Evolutionary conservation across 139 green algal species (phyloP).

Genomic region (Axilococcus clingmanii): DNA sequence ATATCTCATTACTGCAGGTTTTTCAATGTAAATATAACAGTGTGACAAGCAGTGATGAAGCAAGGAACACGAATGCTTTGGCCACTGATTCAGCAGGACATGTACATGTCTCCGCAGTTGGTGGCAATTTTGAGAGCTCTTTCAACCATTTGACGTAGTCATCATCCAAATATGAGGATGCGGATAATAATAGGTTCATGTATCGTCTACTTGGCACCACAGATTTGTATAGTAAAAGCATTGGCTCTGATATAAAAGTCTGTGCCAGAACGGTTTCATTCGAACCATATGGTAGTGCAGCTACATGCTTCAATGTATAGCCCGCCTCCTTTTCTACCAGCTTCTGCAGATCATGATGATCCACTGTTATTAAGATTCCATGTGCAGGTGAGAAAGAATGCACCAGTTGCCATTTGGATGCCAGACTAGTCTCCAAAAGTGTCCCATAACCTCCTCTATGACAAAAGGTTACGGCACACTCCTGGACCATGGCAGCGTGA

Average conservation of each 20-base stretch:
- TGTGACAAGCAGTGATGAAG: neutral
- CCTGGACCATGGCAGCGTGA: neutral
- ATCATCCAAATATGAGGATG: neutral
- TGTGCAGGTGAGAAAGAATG: neutral
- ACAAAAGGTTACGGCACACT: slow-evolving; percentile 2
- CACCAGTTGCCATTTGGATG: neutral
- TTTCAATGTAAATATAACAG: neutral
- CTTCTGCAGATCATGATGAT: neutral
- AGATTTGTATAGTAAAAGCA: neutral
- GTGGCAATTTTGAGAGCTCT: neutral
- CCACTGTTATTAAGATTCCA: slow-evolving; percentile 8
- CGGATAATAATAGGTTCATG: neutral
- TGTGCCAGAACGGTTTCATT: neutral
- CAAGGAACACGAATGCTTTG: neutral
- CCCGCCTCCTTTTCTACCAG: slow-evolving; percentile 6
- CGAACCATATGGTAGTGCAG: neutral
- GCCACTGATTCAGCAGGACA: neutral
- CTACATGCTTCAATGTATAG: neutral
- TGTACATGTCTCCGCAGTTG: neutral
- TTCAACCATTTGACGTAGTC: slow-evolving; percentile 2
- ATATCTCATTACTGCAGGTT: neutral
- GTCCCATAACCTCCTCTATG: slow-evolving; percentile 17
- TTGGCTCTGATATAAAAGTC: slow-evolving; percentile 2
- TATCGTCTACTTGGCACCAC: slow-evolving; percentile 1
- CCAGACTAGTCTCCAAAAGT: neutral